These are phyloP conservation scores for Meira nashicola DNA, from an alignment of 1,284 basidiomycete species.

Conservation along the genomic window DNA sequence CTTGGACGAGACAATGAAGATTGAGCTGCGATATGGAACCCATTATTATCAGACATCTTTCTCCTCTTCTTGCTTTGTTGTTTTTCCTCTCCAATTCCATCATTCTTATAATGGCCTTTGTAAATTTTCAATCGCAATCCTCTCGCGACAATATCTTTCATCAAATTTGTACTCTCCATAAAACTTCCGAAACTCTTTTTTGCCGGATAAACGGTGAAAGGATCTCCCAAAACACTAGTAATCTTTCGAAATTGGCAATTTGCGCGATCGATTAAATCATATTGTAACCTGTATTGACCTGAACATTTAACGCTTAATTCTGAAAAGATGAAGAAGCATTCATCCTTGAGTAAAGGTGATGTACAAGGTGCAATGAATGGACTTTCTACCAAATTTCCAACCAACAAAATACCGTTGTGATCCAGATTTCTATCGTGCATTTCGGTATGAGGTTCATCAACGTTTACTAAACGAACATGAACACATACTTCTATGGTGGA, in stretches of 20 bases:
- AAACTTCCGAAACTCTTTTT: slow-evolving; percentile 6
- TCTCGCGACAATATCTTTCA: slow-evolving; percentile 3
- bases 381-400: slow-evolving; percentile 10
- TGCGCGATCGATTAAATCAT: slow-evolving; percentile 24
- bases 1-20: too few species aligned
- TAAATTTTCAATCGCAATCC: slow-evolving; percentile 12
- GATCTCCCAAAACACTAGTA: slow-evolving; percentile 9
- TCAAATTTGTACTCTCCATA: slow-evolving; percentile 1
- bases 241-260: neutral
- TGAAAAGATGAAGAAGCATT: slow-evolving; percentile 35
- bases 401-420: neutral
- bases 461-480: slow-evolving; percentile 2
- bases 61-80: slow-evolving; percentile 1
- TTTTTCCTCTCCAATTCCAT: neutral
- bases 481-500: slow-evolving; percentile 2
- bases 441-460: neutral
- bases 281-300: slow-evolving; percentile 30
- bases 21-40: too few species aligned
- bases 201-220: slow-evolving; percentile 24
- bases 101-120: neutral
- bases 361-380: slow-evolving; percentile 12
- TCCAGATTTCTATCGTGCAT: neutral
- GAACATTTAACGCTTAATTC: slow-evolving; percentile 31
- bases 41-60: neutral
- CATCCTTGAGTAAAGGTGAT: neutral